Percentiles rank a stretch among this genome's conserved stretches.
phyloP scores from a whole-genome alignment of 2,329 filamentous ascomycete genomes.

The Hypocrella siamensis region DNA sequence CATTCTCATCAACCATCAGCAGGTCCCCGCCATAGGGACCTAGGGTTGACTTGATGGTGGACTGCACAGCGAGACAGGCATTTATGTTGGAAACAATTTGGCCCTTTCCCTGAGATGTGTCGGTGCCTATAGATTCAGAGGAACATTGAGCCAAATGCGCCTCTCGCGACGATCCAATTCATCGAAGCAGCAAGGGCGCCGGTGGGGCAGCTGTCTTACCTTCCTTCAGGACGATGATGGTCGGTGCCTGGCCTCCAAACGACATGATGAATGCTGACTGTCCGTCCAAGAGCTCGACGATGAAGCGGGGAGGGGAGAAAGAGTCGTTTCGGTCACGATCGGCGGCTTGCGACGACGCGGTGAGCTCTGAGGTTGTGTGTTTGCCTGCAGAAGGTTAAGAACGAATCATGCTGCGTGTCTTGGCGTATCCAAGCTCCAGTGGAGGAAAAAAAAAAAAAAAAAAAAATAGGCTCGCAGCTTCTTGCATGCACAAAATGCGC shows the following conservation, averaged over 20 bases:
- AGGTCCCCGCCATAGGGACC: slow-evolving; percentile 95
- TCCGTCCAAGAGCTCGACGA: slow-evolving; percentile 5
- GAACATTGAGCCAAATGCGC: too few relatives aligned
- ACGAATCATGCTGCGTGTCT: too few relatives aligned
- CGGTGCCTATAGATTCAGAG: slow-evolving; percentile 52
- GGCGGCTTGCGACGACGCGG: too few relatives aligned
- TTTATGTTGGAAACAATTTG: slow-evolving; percentile 98
- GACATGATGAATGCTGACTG: slow-evolving; percentile 49
- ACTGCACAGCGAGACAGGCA: slow-evolving; percentile 89
- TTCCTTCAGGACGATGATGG: slow-evolving; percentile 95
- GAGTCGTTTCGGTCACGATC: not conserved
- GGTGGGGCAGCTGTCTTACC: slow-evolving; percentile 44
- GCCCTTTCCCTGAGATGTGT: slow-evolving; percentile 90
- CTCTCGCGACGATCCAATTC: too few relatives aligned
- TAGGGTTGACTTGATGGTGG: slow-evolving; percentile 87
- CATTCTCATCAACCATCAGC: slow-evolving; percentile 90
- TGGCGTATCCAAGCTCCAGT: too few relatives aligned
- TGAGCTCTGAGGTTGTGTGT: too few relatives aligned
- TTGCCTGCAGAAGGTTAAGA: too few relatives aligned
- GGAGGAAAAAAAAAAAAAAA: too few relatives aligned
- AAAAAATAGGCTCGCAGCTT: too few relatives aligned
- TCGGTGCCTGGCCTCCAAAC: slow-evolving; percentile 93
- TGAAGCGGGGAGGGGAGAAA: slow-evolving; percentile 1
- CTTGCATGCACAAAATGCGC: too few relatives aligned
- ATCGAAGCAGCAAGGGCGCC: slow-evolving; percentile 8